Evolutionary conservation across 2,329 filamentous ascomycete genomes (phyloP), one percentile per base, ranked within the genome.

Genomic region (Escovopsis sp.): DNA sequence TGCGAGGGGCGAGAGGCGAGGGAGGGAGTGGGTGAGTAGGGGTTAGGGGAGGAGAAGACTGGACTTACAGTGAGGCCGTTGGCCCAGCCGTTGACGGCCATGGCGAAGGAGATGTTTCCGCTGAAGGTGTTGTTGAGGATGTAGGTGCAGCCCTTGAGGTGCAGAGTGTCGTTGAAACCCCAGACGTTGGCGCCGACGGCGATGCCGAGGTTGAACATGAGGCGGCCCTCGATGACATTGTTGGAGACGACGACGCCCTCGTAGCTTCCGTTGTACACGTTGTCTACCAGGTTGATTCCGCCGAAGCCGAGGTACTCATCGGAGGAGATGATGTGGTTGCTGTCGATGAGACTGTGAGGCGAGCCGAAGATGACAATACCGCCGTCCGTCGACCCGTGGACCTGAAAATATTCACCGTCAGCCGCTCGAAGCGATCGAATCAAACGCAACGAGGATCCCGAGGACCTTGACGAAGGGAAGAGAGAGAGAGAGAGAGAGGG

Each of bases 361-460:
- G 51, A 51, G 14, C 52, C 52, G 33, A 54, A 54, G 16, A 52
- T 43, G 16, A 54, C 51, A 13, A 54, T 51, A 8, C 51, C 52
- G 24, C 52, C 52, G 39, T 54, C 50, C 0, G 52, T 54, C 9
- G 46, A 33, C 0, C 52, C 50, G 11, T 42, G 45, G 35, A 51
- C 50, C 50, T 53, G 27, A 11, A 11, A 9, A 16, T 11, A 16
- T 36, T 30, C 27, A 4, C 27, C 2, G 11, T 30, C 7, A 30
- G 27, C 8, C 20, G 6, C 2, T 6, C 20, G 20, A 20, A 6
- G 20, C 20, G 20, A 6, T 4, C 4, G 4, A 20, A 20, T 20
- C 20, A n/a, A n/a, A 20, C 20, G 20, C 20, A 20, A 20, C 20
- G 6, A 20, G 20, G 6, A 20, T 20, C 6, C 20, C 6, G 20